Evolutionary conservation across 805 yeast genomes (phyloP).

Genomic region (Candida nonsorbophila): DNA sequence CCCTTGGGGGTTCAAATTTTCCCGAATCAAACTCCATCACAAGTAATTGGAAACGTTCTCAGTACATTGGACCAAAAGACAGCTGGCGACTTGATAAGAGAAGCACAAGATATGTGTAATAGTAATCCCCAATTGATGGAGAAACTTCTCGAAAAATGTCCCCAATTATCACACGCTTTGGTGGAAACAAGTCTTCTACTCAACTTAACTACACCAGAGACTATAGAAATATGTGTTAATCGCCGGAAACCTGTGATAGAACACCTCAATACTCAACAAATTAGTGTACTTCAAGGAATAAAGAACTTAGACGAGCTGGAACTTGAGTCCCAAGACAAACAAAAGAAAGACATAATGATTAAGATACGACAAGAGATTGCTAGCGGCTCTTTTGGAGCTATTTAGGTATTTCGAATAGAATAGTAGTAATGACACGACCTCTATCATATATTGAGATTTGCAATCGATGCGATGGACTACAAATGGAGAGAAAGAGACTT

Average conservation of each 20-base stretch:
- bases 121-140: constrained; percentile 55
- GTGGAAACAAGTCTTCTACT: constrained; percentile 58
- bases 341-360: constrained; percentile 12
- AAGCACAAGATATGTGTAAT: constrained; percentile 54
- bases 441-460: not conserved
- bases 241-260: constrained; percentile 23
- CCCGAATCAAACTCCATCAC: constrained; percentile 35
- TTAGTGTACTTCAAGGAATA: constrained; percentile 22
- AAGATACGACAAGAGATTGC: constrained; percentile 18
- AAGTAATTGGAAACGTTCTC: constrained; percentile 42
- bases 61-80: constrained; percentile 42
- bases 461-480: not conserved
- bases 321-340: constrained; percentile 19
- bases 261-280: constrained; percentile 25
- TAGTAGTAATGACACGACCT: no score
- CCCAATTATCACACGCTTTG: constrained; percentile 78
- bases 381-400: constrained; percentile 21
- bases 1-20: constrained; percentile 38
- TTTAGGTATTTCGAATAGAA: constrained; percentile 1
- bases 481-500: constrained; percentile 34
- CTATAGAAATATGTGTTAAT: constrained; percentile 32
- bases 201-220: constrained; percentile 28
- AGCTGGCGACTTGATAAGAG: constrained; percentile 45
- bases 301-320: constrained; percentile 25
- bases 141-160: constrained; percentile 59